Percentiles rank a stretch among this genome's conserved stretches.
Evolutionary conservation across 1,139 yeast genomes (phyloP).

Genomic region (Sugiyamaella japonica): DNA sequence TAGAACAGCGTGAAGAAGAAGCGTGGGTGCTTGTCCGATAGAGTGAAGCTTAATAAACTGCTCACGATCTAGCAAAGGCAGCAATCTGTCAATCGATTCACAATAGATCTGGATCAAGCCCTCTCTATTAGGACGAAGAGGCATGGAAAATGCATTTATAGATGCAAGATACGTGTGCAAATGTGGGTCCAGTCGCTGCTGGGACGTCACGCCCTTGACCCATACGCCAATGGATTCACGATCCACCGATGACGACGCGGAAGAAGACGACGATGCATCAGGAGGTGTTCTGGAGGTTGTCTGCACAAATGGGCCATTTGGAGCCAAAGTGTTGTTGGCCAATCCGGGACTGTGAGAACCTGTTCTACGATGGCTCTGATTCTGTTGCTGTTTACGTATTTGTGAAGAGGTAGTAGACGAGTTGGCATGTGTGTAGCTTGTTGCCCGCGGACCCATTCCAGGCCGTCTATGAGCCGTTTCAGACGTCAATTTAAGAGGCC

Average conservation of each 20-base stretch:
- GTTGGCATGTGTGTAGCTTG: constrained; percentile 18
- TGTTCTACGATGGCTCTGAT: constrained; percentile 24
- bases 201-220: constrained; percentile 38
- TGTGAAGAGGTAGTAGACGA: constrained; percentile 8
- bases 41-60: constrained; percentile 42
- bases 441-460: constrained; percentile 26
- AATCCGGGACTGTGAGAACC: constrained; percentile 26
- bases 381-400: constrained; percentile 12
- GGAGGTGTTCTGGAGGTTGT: constrained; percentile 1
- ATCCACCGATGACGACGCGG: constrained; percentile 20
- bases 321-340: constrained; percentile 2
- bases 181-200: constrained; percentile 37
- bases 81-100: constrained; percentile 41
- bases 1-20: constrained; percentile 44
- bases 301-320: neutral
- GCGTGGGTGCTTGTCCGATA: constrained; percentile 43
- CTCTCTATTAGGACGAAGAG: constrained; percentile 38
- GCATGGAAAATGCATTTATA: constrained; percentile 45
- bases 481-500: constrained; percentile 10
- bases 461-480: constrained; percentile 21
- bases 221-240: constrained; percentile 40
- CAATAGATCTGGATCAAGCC: constrained; percentile 43
- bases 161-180: constrained; percentile 41
- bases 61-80: constrained; percentile 44
- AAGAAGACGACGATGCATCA: neutral